Percentiles rank a stretch among this genome's conserved stretches.
Conservation (phyloP, 2,329 filamentous ascomycete genomes). For the Exophiala oligosperma region DNA sequence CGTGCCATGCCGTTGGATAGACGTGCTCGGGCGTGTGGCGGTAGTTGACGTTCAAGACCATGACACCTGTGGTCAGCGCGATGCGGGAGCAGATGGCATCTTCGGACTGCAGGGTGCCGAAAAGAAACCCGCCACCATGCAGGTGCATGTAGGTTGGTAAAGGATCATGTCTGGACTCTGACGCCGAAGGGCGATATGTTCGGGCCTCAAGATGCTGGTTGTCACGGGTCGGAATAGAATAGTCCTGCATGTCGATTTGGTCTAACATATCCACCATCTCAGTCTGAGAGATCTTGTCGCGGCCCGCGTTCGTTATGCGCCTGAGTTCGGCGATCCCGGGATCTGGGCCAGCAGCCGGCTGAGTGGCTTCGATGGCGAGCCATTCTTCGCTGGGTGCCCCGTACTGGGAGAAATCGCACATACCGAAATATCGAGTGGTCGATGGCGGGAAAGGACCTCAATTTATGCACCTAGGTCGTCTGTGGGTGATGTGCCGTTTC, state of each 20-base stretch:
- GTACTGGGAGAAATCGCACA: conserved; percentile 44
- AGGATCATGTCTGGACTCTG: neutral
- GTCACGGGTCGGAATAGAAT: conserved; percentile 47
- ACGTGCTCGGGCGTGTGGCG: conserved; percentile 57
- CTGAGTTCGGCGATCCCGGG: conserved; percentile 28
- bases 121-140: conserved; percentile 59
- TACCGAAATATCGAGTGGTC: conserved; percentile 8
- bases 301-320: conserved; percentile 32
- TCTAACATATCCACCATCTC: conserved; percentile 32
- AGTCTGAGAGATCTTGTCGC: conserved; percentile 36
- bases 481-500: no score
- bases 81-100: conserved; percentile 54
- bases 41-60: conserved; percentile 59
- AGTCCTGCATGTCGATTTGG: conserved; percentile 38
- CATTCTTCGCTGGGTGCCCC: conserved; percentile 46
- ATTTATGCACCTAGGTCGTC: no score
- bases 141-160: conserved; percentile 55
- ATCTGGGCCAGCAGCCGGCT: conserved; percentile 24
- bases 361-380: conserved; percentile 38
- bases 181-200: conserved; percentile 44
- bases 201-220: conserved; percentile 46
- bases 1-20: conserved; percentile 56
- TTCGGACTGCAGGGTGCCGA: conserved; percentile 56
- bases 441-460: no score
- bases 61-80: conserved; percentile 32